Conservation (phyloP, 2,329 filamentous ascomycete genomes). For the Sporothrix humicola region DNA sequence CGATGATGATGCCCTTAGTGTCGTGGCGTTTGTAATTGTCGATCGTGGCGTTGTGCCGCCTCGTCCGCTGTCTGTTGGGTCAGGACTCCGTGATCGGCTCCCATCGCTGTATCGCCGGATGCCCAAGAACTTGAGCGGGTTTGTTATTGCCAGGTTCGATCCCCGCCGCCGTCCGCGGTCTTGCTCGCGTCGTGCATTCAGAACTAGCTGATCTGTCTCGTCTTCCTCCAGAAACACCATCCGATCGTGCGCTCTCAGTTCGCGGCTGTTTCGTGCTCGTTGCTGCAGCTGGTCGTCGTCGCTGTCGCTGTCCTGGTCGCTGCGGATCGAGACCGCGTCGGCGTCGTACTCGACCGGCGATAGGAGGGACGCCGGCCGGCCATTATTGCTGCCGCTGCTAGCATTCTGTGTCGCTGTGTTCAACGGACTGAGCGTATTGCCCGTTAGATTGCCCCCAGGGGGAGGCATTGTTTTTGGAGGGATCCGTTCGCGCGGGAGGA, state of each 20-base stretch:
- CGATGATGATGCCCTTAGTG: conserved; percentile 49
- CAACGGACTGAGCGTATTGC: background rate
- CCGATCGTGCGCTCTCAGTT: conserved; percentile 72
- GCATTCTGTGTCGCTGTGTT: background rate
- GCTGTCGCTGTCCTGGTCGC: conserved; percentile 76
- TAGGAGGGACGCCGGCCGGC: conserved; percentile 54
- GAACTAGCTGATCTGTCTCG: conserved; percentile 67
- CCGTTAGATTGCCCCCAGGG: conserved; percentile 4
- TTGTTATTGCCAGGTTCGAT: conserved; percentile 54
- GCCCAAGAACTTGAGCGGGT: conserved; percentile 52
- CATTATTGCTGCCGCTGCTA: background rate
- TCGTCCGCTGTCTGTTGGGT: background rate
- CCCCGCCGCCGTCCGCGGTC: conserved; percentile 56
- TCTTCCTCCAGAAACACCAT: conserved; percentile 78
- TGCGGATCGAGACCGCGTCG: conserved; percentile 70
- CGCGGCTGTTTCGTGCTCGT: conserved; percentile 69
- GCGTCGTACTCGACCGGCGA: conserved; percentile 70
- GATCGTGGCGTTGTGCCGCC: conserved; percentile 21
- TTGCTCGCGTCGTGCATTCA: conserved; percentile 57
- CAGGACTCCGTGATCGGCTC: conserved; percentile 37
- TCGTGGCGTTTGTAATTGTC: conserved; percentile 16
- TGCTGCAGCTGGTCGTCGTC: conserved; percentile 74
- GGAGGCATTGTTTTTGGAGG: conserved; percentile 10
- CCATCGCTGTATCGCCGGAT: conserved; percentile 49
- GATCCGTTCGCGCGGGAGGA: background rate